Conservation (phyloP, 2,329 filamentous ascomycete genomes). For the Microcyclosporella mali region DNA sequence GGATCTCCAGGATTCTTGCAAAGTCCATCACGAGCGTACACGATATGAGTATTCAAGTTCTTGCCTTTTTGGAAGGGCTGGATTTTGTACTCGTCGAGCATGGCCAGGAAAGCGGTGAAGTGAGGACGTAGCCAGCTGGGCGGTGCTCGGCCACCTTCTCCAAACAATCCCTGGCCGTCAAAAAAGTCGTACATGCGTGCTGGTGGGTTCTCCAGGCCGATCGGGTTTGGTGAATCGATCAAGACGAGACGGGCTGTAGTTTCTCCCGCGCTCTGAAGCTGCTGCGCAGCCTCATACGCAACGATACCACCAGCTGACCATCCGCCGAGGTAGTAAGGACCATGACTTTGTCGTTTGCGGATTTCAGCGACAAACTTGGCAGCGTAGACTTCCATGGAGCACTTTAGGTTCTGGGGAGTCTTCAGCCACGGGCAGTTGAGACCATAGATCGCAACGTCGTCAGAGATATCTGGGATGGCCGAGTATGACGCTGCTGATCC, state of each 20-base stretch:
- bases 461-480: constrained; percentile 36
- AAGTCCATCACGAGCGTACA: constrained; percentile 45
- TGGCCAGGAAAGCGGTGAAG: constrained; percentile 45
- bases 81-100: constrained; percentile 39
- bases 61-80: constrained; percentile 4
- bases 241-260: constrained; percentile 23
- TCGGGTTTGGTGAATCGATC: constrained; percentile 23
- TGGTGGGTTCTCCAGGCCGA: constrained; percentile 57
- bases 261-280: constrained; percentile 18
- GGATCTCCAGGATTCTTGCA: constrained; percentile 28
- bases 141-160: constrained; percentile 25
- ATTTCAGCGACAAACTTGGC: constrained; percentile 31
- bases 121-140: constrained; percentile 45
- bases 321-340: constrained; percentile 61
- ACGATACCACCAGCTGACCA: constrained; percentile 71
- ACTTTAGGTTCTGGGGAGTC: constrained; percentile 1
- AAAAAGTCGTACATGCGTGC: constrained; percentile 38
- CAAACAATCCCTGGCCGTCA: constrained; percentile 37
- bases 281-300: constrained; percentile 41
- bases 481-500: constrained; percentile 44
- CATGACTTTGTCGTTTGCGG: constrained; percentile 39
- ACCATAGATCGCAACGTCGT: constrained; percentile 31
- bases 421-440: constrained; percentile 39
- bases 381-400: background rate
- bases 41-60: constrained; percentile 37